Conservation (phyloP, 1,139 yeast genomes). For the Pichia sp. region DNA sequence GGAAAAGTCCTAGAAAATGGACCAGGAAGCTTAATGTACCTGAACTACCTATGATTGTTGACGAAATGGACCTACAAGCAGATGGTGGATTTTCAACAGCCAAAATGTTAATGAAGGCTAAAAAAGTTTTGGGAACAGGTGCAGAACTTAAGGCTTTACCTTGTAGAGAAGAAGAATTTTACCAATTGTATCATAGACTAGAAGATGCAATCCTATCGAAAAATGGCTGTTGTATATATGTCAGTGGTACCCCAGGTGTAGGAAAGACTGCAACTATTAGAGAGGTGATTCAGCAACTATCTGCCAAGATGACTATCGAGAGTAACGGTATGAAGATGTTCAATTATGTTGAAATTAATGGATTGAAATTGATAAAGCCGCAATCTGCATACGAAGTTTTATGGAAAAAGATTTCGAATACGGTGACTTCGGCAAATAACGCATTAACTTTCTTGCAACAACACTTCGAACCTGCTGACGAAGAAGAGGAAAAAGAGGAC, state of each 20-base stretch:
- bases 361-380: constrained; percentile 80
- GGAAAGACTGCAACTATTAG: constrained; percentile 95
- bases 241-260: constrained; percentile 97
- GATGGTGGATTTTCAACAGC: constrained; percentile 19
- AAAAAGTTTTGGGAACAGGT: constrained; percentile 60
- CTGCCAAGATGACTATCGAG: constrained; percentile 35
- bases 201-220: constrained; percentile 70
- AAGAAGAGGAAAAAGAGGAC: constrained; percentile 8
- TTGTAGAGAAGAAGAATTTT: constrained; percentile 83
- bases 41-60: constrained; percentile 20
- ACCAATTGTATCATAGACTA: constrained; percentile 64
- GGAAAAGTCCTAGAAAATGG: constrained; percentile 31
- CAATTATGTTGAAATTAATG: constrained; percentile 82
- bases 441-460: constrained; percentile 57
- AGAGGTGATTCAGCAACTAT: constrained; percentile 72
- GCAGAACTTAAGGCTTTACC: constrained; percentile 66
- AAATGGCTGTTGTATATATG: constrained; percentile 80
- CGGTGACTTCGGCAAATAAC: constrained; percentile 56
- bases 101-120: constrained; percentile 47
- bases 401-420: constrained; percentile 72
- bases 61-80: constrained; percentile 14
- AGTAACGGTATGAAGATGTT: constrained; percentile 52
- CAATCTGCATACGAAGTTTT: constrained; percentile 77
- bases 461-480: constrained; percentile 35
- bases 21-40: constrained; percentile 6